phyloP scores from a whole-genome alignment of 78 protist species.

The Speleostelium caveatum region DNA sequence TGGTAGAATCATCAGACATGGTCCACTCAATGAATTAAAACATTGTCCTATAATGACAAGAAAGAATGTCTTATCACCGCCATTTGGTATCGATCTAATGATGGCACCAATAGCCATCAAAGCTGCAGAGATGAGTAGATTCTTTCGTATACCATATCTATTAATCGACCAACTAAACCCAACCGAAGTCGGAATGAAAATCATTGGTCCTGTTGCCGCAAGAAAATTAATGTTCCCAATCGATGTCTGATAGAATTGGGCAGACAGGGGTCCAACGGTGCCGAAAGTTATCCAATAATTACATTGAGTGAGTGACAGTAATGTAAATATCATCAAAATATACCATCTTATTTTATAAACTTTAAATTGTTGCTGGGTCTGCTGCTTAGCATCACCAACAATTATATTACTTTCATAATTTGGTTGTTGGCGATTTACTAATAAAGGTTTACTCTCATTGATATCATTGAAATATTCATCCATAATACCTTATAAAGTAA shows the following conservation, averaged over 20 bases:
- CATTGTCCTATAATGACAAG: slow-evolving; percentile 38
- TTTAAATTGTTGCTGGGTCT: too few relatives aligned
- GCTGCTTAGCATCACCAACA: background rate
- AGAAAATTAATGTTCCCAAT: slow-evolving; percentile 15
- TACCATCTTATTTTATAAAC: slow-evolving; percentile 46
- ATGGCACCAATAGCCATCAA: slow-evolving; percentile 28
- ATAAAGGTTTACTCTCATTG: too few relatives aligned
- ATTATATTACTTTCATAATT: too few relatives aligned
- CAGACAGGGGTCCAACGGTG: slow-evolving; percentile 41
- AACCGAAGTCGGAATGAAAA: slow-evolving; percentile 20
- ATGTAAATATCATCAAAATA: slow-evolving; percentile 39
- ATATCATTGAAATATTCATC: too few relatives aligned
- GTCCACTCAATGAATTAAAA: slow-evolving; percentile 39
- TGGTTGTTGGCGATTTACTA: too few relatives aligned
- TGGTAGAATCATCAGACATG: slow-evolving; percentile 43
- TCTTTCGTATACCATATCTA: slow-evolving; percentile 47
- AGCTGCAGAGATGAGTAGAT: background rate
- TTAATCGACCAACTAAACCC: slow-evolving; percentile 53
- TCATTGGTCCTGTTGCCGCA: slow-evolving; percentile 23
- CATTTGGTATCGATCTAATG: slow-evolving; percentile 31
- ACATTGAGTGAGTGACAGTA: slow-evolving; percentile 63
- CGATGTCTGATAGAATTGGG: slow-evolving; percentile 8
- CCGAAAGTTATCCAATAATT: slow-evolving; percentile 71
- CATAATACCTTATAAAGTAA: too few relatives aligned
- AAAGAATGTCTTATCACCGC: slow-evolving; percentile 20